Evolutionary conservation across 176 grass and related monocot genomes (phyloP), one percentile per base, ranked within the genome.

Genomic region (Cymbopogon citratus): DNA sequence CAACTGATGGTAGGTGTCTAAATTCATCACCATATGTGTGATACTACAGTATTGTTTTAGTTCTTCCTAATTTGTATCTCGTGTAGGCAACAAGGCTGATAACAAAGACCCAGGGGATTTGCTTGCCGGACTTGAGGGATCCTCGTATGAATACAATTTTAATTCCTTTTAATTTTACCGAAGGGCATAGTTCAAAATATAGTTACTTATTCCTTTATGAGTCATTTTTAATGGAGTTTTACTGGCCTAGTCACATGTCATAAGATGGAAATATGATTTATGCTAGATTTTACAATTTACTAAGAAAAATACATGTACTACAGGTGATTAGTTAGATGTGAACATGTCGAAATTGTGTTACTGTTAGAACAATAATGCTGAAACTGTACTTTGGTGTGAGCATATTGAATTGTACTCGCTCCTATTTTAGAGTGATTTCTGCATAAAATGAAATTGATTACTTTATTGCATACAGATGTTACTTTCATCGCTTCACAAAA

Each of bases 21-120:
- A 21, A 54, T n/a, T 28, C 27, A 27, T 81, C 7, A 19, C 61
- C 36, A 26, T 74, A 69, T 67, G 26, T 73, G 56, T 74, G 24
- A 8, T 80, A 54, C 19, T 41, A 2, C 36, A 21, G 13, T 66
- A 34, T 59, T 71, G 9, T 36, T 75, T 65, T 36, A 67, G 71
- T 76, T 87, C 15, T n/a, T 87, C 65, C 66, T 81, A 29, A 81
- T 77, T 63, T 77, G 3, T 67, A 33, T 82, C 13, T 73, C 1
- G 14, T 84, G 63, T 68, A 99, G 97, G 89, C 69, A 89, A 82
- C 73, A 91, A 81, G 34, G 38, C 63, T 76, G 97, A 95, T 85
- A 96, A 93, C 85, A 91, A 96, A 70, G 97, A 96, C 64, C 72
- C 85, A 31, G 89, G 80, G 28, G 89, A 90, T 82, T 63, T 89